Conservation (phyloP, 441 rosid genomes). For the Breynia disticha region DNA sequence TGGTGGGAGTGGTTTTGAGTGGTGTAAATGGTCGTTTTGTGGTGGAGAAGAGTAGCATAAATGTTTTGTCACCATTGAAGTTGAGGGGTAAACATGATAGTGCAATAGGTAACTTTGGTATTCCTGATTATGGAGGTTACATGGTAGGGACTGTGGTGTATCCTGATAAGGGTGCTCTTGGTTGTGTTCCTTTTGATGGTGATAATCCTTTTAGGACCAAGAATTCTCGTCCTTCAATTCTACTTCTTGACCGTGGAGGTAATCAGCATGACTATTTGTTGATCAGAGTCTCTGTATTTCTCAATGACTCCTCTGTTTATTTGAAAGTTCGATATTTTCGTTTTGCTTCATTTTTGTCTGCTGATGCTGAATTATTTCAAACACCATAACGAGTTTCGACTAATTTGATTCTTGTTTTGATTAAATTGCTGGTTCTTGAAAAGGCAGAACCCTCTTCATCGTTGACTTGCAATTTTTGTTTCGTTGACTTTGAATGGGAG, state of each 20-base stretch:
- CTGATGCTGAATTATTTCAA: neutral
- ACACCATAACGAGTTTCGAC: too few relatives aligned
- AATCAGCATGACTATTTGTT: conserved; percentile 1
- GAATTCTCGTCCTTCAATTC: conserved; percentile 46
- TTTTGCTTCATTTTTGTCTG: too few relatives aligned
- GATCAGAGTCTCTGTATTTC: neutral
- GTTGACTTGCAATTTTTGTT: neutral
- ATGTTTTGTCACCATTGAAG: conserved; percentile 48
- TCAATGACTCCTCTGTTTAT: too few relatives aligned
- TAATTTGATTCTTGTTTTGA: too few relatives aligned
- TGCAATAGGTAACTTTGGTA: conserved; percentile 78
- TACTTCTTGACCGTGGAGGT: conserved; percentile 95
- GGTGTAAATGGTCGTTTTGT: conserved; percentile 50
- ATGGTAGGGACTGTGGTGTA: conserved; percentile 67
- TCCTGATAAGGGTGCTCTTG: conserved; percentile 47
- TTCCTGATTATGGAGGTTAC: conserved; percentile 75
- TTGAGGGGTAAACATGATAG: conserved; percentile 56
- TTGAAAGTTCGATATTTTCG: too few relatives aligned
- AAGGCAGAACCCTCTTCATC: neutral
- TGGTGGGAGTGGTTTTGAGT: conserved; percentile 18
- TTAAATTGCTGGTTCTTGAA: too few relatives aligned
- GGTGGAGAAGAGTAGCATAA: conserved; percentile 77
- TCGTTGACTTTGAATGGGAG: neutral
- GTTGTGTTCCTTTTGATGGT: conserved; percentile 53
- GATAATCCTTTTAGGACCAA: conserved; percentile 53